A percentile compares a stretch with the other conserved stretches of the same genome.
Evolutionary conservation across 2,329 filamentous ascomycete genomes (phyloP).

Genomic region (Penicillium sclerotigenum): DNA sequence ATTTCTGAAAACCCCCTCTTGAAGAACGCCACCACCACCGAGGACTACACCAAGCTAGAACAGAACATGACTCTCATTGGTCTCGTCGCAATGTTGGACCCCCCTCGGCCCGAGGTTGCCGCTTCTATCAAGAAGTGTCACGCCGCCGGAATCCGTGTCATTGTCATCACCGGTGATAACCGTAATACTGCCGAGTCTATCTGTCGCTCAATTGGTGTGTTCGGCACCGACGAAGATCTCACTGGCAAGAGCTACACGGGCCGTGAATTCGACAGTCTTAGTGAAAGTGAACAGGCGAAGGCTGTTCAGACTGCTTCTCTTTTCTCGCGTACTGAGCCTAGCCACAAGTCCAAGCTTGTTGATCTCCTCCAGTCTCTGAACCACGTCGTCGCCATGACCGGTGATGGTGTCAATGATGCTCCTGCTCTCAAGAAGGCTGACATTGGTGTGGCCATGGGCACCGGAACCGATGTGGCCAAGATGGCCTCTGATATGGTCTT

Average conservation of each 20-base stretch:
- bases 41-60: slow-evolving; percentile 82
- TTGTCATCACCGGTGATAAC: slow-evolving; percentile 98
- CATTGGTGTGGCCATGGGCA: slow-evolving; percentile 98
- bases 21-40: slow-evolving; percentile 71
- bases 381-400: slow-evolving; percentile 98
- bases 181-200: slow-evolving; percentile 97
- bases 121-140: slow-evolving; percentile 83
- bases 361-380: slow-evolving; percentile 89
- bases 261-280: slow-evolving; percentile 86
- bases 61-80: slow-evolving; percentile 93
- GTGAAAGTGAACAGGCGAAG: slow-evolving; percentile 71
- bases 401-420: slow-evolving; percentile 97
- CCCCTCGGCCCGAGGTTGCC: slow-evolving; percentile 87
- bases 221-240: slow-evolving; percentile 75
- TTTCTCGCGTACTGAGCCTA: slow-evolving; percentile 93
- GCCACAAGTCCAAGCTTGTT: slow-evolving; percentile 95
- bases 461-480: slow-evolving; percentile 94
- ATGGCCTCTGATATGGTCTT: slow-evolving; percentile 98
- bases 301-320: slow-evolving; percentile 83
- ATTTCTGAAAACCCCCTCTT: slow-evolving; percentile 68
- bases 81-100: slow-evolving; percentile 93
- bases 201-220: slow-evolving; percentile 94
- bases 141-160: slow-evolving; percentile 89
- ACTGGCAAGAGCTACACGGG: slow-evolving; percentile 92
- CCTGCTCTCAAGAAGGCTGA: slow-evolving; percentile 97